Base-by-base conservation (phyloP, 495 filamentous ascomycete genomes). In the Lophium mytilinum region DNA sequence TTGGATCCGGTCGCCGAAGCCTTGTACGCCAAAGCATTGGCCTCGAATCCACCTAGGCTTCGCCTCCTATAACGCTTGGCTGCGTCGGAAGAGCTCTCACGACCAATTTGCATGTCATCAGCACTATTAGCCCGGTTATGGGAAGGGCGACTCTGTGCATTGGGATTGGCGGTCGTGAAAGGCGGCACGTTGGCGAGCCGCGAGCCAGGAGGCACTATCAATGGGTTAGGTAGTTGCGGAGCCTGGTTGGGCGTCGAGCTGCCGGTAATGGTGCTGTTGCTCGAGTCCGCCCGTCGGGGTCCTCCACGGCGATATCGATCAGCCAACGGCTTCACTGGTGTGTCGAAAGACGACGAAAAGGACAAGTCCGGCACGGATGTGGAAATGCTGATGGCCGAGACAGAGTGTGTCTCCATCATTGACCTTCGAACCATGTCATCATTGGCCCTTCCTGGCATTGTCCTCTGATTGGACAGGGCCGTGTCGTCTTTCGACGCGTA, bases 1-100 rank as follows among this genome's bases (percentile, higher is more conserved):
- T 12, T 35, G 34, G 54, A 19, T 7, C 35, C 30, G 40, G 56
- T 37, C 11, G 61, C 37, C 11, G 55, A 46, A 30, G 53, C 47
- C 24, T 54, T 47, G 10, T 56, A 55, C 9, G 51, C 51, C 51
- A 50, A 11, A n/a, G 52, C 42, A 58, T 79, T 78, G 57, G 82
- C 80, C 72, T 93, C 89, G 64, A 95, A 79, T 47, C 81, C 87
- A 53, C 88, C 87, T 75, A 90, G 80, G 68, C 90, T 96, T 53
- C 90, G 80, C 64, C 90, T 81, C 58, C 90, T 77, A 72, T 90
- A 88, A 58, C 86, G 80, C 69, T 88, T 88, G 9, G 85, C 80
- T 49, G 83, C 75, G 47, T 92, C 89, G 15, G 79, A 74, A 36
- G 46, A 71, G 66, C 48, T 66, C 51, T 43, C 66, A 68, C 57